Conservation (phyloP, 2,329 filamentous ascomycete species). For the Aspergillaceae sp. region DNA sequence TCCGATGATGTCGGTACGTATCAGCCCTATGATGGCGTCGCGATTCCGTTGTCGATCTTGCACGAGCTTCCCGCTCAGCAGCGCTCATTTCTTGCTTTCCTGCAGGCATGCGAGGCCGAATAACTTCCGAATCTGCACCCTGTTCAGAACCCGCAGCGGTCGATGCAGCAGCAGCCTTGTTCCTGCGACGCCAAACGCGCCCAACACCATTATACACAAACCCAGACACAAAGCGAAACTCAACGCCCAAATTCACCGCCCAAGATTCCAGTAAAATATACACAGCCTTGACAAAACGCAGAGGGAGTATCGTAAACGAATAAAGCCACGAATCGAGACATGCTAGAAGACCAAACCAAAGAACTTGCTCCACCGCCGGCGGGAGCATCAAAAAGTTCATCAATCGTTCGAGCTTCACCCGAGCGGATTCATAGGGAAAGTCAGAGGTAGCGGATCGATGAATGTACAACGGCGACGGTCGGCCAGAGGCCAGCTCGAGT, state of each 20-base stretch:
- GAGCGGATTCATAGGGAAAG: slow-evolving; percentile 82
- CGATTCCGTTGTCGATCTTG: slow-evolving; percentile 10
- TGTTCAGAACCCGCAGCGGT: slow-evolving; percentile 6
- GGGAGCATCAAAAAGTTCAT: slow-evolving; percentile 82
- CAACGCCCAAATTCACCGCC: slow-evolving; percentile 61
- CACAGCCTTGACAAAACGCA: slow-evolving; percentile 75
- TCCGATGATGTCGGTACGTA: slow-evolving; percentile 48
- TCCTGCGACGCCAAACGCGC: slow-evolving; percentile 61
- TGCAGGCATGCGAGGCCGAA: slow-evolving; percentile 5
- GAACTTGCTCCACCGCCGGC: slow-evolving; percentile 68
- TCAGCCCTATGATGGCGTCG: slow-evolving; percentile 21
- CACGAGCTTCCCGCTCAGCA: slow-evolving; percentile 16
- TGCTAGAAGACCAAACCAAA: slow-evolving; percentile 80
- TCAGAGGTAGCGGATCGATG: slow-evolving; percentile 50
- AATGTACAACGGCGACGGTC: slow-evolving; percentile 56
- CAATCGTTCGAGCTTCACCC: slow-evolving; percentile 82
- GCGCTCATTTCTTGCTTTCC: slow-evolving; percentile 8
- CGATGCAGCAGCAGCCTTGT: slow-evolving; percentile 11
- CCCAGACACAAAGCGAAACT: slow-evolving; percentile 60
- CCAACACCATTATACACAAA: slow-evolving; percentile 76
- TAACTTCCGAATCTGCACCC: no score
- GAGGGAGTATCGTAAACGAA: slow-evolving; percentile 87
- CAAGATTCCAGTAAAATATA: slow-evolving; percentile 72
- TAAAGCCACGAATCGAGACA: slow-evolving; percentile 96
- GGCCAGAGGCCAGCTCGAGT: slow-evolving; percentile 52